Conservation (phyloP, 805 yeast species). For the Maudiozyma serrabonitensis region DNA sequence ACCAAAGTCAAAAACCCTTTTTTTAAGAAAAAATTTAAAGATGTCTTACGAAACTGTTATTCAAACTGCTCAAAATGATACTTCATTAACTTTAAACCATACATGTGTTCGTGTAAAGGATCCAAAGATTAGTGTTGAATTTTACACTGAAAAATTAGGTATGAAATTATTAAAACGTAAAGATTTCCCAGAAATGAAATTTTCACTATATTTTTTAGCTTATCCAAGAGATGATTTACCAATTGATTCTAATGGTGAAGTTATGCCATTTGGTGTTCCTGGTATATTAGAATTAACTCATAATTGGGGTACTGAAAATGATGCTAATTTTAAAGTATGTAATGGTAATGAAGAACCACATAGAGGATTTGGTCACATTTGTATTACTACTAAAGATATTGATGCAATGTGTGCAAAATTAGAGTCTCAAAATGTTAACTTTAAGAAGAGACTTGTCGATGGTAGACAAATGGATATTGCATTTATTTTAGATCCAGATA, state of each 20-base stretch:
- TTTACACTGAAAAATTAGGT: constrained; percentile 68
- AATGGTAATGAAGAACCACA: constrained; percentile 80
- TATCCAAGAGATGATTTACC: constrained; percentile 22
- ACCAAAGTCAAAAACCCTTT: too few species aligned
- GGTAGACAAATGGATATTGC: constrained; percentile 94
- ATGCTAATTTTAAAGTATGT: constrained; percentile 45
- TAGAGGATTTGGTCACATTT: constrained; percentile 91
- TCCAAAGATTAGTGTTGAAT: constrained; percentile 60
- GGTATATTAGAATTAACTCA: constrained; percentile 84
- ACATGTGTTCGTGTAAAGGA: constrained; percentile 77
- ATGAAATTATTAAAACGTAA: constrained; percentile 48
- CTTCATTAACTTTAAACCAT: constrained; percentile 42
- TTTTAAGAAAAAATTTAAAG: background rate
- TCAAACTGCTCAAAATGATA: constrained; percentile 16
- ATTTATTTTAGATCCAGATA: constrained; percentile 89
- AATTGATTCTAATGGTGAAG: constrained; percentile 35
- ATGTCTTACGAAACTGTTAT: constrained; percentile 6
- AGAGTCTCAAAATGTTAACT: constrained; percentile 52
- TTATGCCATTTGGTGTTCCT: constrained; percentile 18
- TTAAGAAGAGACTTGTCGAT: constrained; percentile 76
- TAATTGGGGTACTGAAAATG: constrained; percentile 61
- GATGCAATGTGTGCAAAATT: constrained; percentile 49
- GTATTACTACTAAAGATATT: constrained; percentile 78
- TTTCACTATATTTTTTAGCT: constrained; percentile 62
- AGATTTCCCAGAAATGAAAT: constrained; percentile 45